These are phyloP conservation scores for Strobilomyces confusus DNA, from an alignment of 768 basidiomycete species.

Conservation along the genomic window DNA sequence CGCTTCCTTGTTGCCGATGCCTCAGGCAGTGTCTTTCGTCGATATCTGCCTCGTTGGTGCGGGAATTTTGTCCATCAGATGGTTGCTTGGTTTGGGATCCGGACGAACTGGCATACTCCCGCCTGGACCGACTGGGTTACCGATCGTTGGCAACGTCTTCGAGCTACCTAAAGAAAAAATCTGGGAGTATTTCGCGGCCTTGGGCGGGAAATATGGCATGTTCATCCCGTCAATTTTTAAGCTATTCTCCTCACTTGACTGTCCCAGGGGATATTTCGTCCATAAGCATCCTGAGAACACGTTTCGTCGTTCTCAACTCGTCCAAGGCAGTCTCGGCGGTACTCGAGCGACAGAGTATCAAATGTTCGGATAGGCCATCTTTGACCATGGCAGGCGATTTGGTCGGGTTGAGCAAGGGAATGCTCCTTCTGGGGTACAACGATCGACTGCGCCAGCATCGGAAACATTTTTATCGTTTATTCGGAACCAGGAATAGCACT, in stretches of 20 bases:
- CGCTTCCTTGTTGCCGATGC: too few relatives aligned
- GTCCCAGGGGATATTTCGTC: conserved; percentile 20
- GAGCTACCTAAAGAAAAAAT: conserved; percentile 13
- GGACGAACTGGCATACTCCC: too few relatives aligned
- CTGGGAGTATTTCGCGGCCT: conserved; percentile 50
- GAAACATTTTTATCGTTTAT: conserved; percentile 6
- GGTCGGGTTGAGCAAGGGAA: conserved; percentile 8
- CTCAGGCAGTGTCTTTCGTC: too few relatives aligned
- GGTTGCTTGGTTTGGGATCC: too few relatives aligned
- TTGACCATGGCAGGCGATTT: conserved; percentile 18
- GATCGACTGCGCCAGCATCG: conserved; percentile 14
- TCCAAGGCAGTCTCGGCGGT: conserved; percentile 42
- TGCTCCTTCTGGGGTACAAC: conserved; percentile 2
- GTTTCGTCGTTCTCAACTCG: conserved; percentile 49
- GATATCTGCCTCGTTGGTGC: too few relatives aligned
- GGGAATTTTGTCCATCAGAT: too few relatives aligned
- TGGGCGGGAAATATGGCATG: conserved; percentile 52
- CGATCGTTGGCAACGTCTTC: not conserved
- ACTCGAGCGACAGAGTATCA: conserved; percentile 49
- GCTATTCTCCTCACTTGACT: conserved; percentile 6
- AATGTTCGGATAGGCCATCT: conserved; percentile 39
- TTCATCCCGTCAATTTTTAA: not conserved
- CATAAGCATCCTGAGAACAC: conserved; percentile 37
- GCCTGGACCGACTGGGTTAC: not conserved
- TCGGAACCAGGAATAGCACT: conserved; percentile 12